Base-by-base conservation (phyloP, 202 grass and related monocot species). In the Digitaria exilis region DNA sequence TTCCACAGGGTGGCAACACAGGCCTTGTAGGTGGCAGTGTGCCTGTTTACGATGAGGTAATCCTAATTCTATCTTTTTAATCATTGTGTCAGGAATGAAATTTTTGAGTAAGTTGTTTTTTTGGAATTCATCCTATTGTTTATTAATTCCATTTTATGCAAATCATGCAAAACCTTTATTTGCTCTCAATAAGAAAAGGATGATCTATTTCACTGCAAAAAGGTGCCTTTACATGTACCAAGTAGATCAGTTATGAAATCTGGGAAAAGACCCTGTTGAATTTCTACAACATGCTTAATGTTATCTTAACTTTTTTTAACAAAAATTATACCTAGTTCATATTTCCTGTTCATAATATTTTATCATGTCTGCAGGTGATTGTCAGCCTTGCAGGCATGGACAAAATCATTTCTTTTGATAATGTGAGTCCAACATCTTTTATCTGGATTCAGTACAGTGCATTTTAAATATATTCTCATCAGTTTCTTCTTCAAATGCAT, bases 1-100 rank as follows among this genome's bases (percentile, higher is more conserved):
- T 95, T 71, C 95, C 90, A n/a, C 95, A 98, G 75, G 92, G 95
- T 81, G 95, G 95, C 56, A 98, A 98, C n/a, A 98, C 95, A 87
- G 95, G 95, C 77, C 92, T 98, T 71, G 95, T 98, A 85, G 95
- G 95, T 72, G 95, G 92, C 37, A 95, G 95, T 63, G 95, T 98
- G 65, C 95, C 95, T 80, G 95, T 98, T 88, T 90, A 89, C 52
- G 92, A 98, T 81, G 95, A 98, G 95, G 92, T 98, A 86, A 78
- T 50, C 58, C 21, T 48, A 30, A 21, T 46, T 30, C 5, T 29
- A 4, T 5, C 11, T 71, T 81, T 35, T 55, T 17, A 55, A 77
- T 13, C 6, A 65, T 71, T 30, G 9, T 61, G 6, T 57, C 2
- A 61, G 31, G 5, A 82, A 65, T 1, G 18, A 35, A 55, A 35